These are phyloP conservation scores for Mycena maculata DNA, from an alignment of 768 basidiomycete genomes.

Conservation along the genomic window DNA sequence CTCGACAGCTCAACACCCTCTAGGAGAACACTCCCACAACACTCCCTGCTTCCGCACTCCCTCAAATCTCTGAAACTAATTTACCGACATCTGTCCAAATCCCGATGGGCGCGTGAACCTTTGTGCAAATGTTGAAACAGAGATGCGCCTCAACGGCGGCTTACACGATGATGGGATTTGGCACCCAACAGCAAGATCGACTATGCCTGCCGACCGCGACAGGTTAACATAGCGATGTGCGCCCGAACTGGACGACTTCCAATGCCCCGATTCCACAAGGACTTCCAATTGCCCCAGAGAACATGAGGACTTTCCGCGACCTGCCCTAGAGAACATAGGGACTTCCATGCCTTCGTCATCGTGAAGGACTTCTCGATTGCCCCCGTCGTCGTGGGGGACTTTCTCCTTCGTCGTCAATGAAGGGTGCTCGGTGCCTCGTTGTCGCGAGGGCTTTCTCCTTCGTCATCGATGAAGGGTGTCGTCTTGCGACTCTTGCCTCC, in stretches of 20 bases:
- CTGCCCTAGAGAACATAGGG: conserved; percentile 1
- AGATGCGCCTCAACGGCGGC: neutral
- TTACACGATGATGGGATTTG: conserved; percentile 6
- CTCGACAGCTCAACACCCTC: too few relatives aligned
- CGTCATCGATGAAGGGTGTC: neutral
- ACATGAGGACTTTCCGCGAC: neutral
- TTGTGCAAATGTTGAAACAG: conserved; percentile 5
- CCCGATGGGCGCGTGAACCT: conserved; percentile 4
- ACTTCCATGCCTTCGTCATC: neutral
- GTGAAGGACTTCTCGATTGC: neutral
- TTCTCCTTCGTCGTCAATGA: neutral
- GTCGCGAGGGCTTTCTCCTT: neutral
- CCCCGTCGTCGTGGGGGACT: neutral
- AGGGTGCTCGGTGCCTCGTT: neutral
- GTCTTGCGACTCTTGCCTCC: neutral
- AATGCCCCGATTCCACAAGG: neutral
- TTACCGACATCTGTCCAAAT: neutral
- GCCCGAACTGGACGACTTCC: neutral
- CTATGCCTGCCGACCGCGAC: neutral
- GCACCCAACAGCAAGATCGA: conserved; percentile 2
- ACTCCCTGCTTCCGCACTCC: neutral
- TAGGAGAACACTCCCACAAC: too few relatives aligned
- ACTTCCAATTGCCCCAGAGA: neutral
- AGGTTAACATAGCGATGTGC: neutral
- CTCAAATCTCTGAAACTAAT: conserved; percentile 5